Conservation (phyloP, 192 early-diverging fungal genomes). For the Coemansia sp. region DNA sequence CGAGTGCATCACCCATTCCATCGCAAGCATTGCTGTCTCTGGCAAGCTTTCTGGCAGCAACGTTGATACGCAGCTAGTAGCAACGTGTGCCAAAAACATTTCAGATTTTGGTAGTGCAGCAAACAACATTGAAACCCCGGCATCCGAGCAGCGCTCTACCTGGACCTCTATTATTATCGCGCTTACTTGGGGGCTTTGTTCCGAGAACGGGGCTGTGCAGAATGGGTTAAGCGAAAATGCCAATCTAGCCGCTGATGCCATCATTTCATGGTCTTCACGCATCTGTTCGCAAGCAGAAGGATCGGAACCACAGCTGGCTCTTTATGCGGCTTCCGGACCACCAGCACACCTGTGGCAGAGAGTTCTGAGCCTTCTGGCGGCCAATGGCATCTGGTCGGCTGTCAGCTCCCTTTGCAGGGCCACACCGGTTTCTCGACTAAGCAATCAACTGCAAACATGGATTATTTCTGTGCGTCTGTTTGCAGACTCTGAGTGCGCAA, state of each 20-base stretch:
- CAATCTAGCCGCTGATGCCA: constrained; percentile 4
- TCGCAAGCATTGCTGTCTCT: constrained; percentile 12
- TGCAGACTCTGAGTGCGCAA: constrained; percentile 29
- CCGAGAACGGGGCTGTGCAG: neutral
- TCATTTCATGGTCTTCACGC: constrained; percentile 16
- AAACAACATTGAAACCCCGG: neutral
- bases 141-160: neutral
- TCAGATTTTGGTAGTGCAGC: constrained; percentile 5
- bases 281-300: neutral
- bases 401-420: constrained; percentile 20
- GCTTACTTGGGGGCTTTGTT: neutral
- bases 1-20: constrained; percentile 7
- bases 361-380: constrained; percentile 25
- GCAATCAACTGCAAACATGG: constrained; percentile 20
- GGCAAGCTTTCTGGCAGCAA: neutral
- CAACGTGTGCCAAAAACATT: neutral
- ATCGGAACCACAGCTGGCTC: neutral
- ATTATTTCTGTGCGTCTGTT: constrained; percentile 16
- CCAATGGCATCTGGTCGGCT: constrained; percentile 21
- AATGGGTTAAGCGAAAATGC: neutral
- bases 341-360: constrained; percentile 28
- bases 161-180: constrained; percentile 2
- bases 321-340: constrained; percentile 22
- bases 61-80: constrained; percentile 3
- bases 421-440: constrained; percentile 17